Evolutionary conservation across 1,139 yeast genomes (phyloP), one percentile per base, ranked within the genome.

Genomic region (Sugiyamaella castrensis): DNA sequence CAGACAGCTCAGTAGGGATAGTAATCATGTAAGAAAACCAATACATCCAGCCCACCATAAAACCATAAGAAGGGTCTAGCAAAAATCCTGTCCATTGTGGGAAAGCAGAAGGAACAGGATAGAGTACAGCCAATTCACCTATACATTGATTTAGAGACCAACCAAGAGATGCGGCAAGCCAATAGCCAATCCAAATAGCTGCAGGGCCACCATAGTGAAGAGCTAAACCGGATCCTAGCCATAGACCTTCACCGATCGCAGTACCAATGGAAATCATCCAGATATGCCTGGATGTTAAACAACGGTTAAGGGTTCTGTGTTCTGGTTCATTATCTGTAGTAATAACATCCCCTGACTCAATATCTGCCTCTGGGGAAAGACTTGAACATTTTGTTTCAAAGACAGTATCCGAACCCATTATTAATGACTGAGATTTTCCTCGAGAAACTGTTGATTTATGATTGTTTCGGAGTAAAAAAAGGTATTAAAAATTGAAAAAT

Each of bases 131-230:
- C 69, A 84, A 79, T 66, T 84, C 91, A 45, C 88, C 89, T 49
- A 84, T 70, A 24, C 81, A 81, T 56, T 80, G 72, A 84, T 84
- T 81, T 40, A 82, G 84, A 70, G 80, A 75, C 60, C 74, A 83
- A 37, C 83, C 88, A 46, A 81, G 72, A 40, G 80, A 63, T 15
- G 87, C 89, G 58, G 83, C 79, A 46, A 80, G 62, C 24, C 77
- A 65, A 62, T 82, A 84, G 4, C 86, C 75, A 41, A 84, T 72
- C 45, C 84, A 72, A 44, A 82, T 74, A 38, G 85, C 76, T 12
- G 76, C 89, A 5, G 91, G 88, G 26, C 91, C 91, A 8, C 85
- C 87, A 53, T 82, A 70, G 1, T 87, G 82, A 9, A 79, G 68
- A 46, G 87, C 86, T 10, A 87, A 81, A 59, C 89, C 88, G 59